These are phyloP conservation scores for Lipomyces sp. DNA, from an alignment of 805 yeast species.

Conservation along the genomic window DNA sequence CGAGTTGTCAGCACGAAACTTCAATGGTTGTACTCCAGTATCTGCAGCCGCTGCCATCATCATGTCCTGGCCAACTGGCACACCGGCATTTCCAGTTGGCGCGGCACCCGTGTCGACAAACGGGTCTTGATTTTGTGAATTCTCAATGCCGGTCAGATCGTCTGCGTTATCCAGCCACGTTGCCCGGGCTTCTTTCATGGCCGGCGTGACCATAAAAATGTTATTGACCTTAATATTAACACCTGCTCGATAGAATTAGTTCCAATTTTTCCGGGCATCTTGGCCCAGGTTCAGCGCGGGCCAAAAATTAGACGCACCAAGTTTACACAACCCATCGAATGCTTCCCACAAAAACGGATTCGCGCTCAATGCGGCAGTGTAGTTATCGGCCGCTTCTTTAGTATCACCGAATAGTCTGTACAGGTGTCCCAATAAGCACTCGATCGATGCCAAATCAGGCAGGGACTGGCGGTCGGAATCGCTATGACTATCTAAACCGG, in stretches of 20 bases:
- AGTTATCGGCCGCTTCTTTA: constrained; percentile 67
- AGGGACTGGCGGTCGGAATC: constrained; percentile 38
- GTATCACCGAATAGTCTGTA: constrained; percentile 62
- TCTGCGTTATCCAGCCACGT: constrained; percentile 32
- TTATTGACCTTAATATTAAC: constrained; percentile 64
- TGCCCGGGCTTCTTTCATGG: constrained; percentile 33
- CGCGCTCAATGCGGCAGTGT: constrained; percentile 67
- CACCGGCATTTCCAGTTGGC: background rate
- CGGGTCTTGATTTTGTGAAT: constrained; percentile 33
- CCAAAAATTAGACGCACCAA: constrained; percentile 16
- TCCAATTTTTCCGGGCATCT: no score
- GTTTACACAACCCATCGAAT: constrained; percentile 66
- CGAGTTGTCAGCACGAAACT: constrained; percentile 1
- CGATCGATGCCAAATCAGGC: constrained; percentile 76
- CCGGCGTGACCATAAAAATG: constrained; percentile 39
- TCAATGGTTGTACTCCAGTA: constrained; percentile 15
- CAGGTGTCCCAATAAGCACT: constrained; percentile 71
- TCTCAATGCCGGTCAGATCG: constrained; percentile 19
- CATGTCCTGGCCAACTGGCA: background rate
- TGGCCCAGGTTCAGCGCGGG: background rate
- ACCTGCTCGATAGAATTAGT: constrained; percentile 55
- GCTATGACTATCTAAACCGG: constrained; percentile 25
- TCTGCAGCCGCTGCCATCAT: background rate
- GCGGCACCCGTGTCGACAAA: constrained; percentile 10
- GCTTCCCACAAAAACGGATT: constrained; percentile 91